Evolutionary conservation across 2,329 filamentous ascomycete genomes (phyloP).

Genomic region (Xylaria sp.): DNA sequence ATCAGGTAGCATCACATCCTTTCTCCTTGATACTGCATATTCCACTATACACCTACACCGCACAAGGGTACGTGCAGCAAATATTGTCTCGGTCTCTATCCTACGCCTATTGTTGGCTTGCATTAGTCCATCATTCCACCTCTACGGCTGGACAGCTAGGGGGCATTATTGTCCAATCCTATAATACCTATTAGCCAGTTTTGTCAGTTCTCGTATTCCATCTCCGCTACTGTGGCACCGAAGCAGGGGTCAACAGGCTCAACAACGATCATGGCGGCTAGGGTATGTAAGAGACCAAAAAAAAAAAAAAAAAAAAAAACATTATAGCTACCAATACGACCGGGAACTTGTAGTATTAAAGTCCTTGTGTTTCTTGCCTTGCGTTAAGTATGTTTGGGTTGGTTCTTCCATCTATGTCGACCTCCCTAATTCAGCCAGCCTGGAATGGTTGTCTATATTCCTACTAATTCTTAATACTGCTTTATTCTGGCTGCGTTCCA

Average conservation of each 20-base stretch:
- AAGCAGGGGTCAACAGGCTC: conserved; percentile 24
- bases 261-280: not conserved
- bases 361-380: conserved; percentile 8
- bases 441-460: conserved; percentile 26
- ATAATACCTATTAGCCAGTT: conserved; percentile 27
- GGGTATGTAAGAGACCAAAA: not conserved
- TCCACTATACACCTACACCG: conserved; percentile 1
- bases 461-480: conserved; percentile 30
- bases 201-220: conserved; percentile 37
- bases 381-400: conserved; percentile 6
- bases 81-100: conserved; percentile 33
- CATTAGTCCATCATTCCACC: conserved; percentile 36
- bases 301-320: no score
- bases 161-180: conserved; percentile 32
- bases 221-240: conserved; percentile 26
- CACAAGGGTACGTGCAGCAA: conserved; percentile 4
- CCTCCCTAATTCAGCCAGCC: conserved; percentile 14
- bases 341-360: conserved; percentile 22
- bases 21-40: conserved; percentile 23
- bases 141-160: conserved; percentile 38
- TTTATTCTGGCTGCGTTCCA: conserved; percentile 11
- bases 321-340: conserved; percentile 14
- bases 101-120: conserved; percentile 31
- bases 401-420: conserved; percentile 8
- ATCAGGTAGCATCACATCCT: conserved; percentile 22